Base-by-base conservation (phyloP, 352 stramenopile species). In the Phytophthora kernoviae region DNA sequence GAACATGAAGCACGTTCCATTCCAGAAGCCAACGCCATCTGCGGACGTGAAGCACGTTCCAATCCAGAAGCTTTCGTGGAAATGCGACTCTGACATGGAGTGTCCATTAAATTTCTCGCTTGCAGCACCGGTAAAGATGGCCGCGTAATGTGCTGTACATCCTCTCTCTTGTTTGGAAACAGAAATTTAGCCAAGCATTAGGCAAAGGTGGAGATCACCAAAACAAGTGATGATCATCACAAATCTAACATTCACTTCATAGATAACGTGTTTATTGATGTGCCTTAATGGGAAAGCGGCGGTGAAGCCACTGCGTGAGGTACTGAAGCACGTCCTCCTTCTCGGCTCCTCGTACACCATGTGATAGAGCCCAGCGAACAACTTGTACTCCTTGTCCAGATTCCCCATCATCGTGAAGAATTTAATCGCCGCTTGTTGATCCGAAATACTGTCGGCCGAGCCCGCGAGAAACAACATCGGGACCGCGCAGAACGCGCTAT, bases 371-470 rank as follows among this genome's bases (percentile, higher is more conserved):
- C 75, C 79, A 2, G 77, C 65, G 58, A 84, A 89, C 26, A 82
- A 52, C 42, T 85, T 85, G 36, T 86, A 80, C 40, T 81, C 60
- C 62, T 87, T 89, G 66, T 89, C 75, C 12, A 69, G 60, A 50
- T 75, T 84, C 27, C 53, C 69, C 55, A 87, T 73, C 26, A 58
- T 60, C 6, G 70, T 47, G 27, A 75, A 84, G 40, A 89, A 86
- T 26, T 68, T 65, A 14, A 77, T 60, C 3, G 71, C 68, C 17
- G 76, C 64, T 24, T 71, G 47, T 18, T 74, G 55, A 50, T 81
- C 82, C 32, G 70, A 73, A 26, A 85, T 70, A 4, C 71, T 67
- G 49, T 89, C 79, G 4, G 58, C 62, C 1, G 74, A 80, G 12
- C 77, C 79, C 21, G 68, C 66, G 2, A 89, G 43, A 26, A 87